Percentiles rank a stretch among this genome's conserved stretches.
phyloP scores from a whole-genome alignment of 805 yeast genomes.

The Kazachstania martiniae region DNA sequence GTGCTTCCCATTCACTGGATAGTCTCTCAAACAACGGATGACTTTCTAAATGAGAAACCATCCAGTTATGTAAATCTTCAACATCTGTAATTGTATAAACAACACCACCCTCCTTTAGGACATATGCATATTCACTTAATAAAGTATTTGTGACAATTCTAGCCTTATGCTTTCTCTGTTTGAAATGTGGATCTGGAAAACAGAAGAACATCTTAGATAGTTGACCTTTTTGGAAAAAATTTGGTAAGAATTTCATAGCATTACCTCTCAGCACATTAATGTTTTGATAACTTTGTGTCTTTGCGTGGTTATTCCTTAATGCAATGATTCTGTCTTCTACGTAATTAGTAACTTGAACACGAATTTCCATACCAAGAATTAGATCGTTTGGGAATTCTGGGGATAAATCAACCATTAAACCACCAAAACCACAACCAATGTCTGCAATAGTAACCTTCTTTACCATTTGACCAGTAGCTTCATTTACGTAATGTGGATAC shows the following conservation, averaged over 20 bases:
- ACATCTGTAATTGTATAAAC: slow-evolving; percentile 95
- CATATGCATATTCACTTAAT: slow-evolving; percentile 86
- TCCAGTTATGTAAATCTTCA: slow-evolving; percentile 87
- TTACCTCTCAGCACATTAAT: slow-evolving; percentile 87
- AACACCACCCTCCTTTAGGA: slow-evolving; percentile 74
- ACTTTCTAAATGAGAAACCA: slow-evolving; percentile 81
- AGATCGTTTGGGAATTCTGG: slow-evolving; percentile 63
- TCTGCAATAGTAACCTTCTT: slow-evolving; percentile 79
- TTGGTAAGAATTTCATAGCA: slow-evolving; percentile 95
- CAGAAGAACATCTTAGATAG: slow-evolving; percentile 90
- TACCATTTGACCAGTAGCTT: slow-evolving; percentile 31
- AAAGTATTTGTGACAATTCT: slow-evolving; percentile 87
- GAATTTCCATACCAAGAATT: slow-evolving; percentile 91
- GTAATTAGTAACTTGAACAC: slow-evolving; percentile 95
- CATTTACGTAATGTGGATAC: slow-evolving; percentile 52
- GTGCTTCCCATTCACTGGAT: slow-evolving; percentile 63
- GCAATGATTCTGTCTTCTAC: slow-evolving; percentile 94
- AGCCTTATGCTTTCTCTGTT: slow-evolving; percentile 94
- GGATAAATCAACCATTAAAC: slow-evolving; percentile 69
- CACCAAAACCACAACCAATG: slow-evolving; percentile 97
- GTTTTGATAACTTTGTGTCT: slow-evolving; percentile 50
- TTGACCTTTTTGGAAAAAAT: slow-evolving; percentile 77
- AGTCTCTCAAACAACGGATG: slow-evolving; percentile 88
- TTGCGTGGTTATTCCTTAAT: slow-evolving; percentile 40
- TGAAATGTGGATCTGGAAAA: slow-evolving; percentile 99